Evolutionary conservation across 129 eudicot species (phyloP), one percentile per base, ranked within the genome.

Genomic region (Smallanthus sonchifolius): DNA sequence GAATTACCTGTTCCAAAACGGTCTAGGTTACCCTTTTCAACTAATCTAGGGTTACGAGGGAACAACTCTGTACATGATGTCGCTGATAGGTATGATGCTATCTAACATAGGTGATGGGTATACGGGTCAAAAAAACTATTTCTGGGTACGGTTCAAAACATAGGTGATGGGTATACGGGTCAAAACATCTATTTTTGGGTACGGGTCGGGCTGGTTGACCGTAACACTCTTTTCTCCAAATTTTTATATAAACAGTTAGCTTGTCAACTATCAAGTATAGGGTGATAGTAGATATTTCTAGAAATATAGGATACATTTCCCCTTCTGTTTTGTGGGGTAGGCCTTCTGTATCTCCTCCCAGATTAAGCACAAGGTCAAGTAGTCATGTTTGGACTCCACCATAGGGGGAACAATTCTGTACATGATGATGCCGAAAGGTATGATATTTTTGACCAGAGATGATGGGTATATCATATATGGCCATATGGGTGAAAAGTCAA

Each of bases 351-450:
- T 88, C 91, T 72, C 88, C 83, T 69, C 79, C 85, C 56, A 81
- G 62, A 75, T 66, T 75, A 78, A 65, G 72, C 80, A 72, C 75
- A 24, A 79, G 81, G 77, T 36, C 66, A 20, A 65, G 49, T 81
- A 42, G 24, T 72, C 59, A 36, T 62, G 73, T 45, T 10, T 72
- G 34, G 80, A 57, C 77, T 61, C 24, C 80, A 69, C 78, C 81
- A 44, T 74, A 24, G 30, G 30, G 30, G 79, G 15, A 80, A 78
- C 47, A 47, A 72, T 65, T 28, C 77, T 45, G 75, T 68, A 57
- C 76, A 62, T 56, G 87, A 81, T 78, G 97, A 86, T 73, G 70
- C 57, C 9, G 85, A 87, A 70, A 83, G 96, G 97, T 87, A 78
- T 52, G 30, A 24, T 63, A 11, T 30, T 69, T 2, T 11, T 13